Conservation (phyloP, 805 yeast species). For the Teunomyces funiuensis region DNA sequence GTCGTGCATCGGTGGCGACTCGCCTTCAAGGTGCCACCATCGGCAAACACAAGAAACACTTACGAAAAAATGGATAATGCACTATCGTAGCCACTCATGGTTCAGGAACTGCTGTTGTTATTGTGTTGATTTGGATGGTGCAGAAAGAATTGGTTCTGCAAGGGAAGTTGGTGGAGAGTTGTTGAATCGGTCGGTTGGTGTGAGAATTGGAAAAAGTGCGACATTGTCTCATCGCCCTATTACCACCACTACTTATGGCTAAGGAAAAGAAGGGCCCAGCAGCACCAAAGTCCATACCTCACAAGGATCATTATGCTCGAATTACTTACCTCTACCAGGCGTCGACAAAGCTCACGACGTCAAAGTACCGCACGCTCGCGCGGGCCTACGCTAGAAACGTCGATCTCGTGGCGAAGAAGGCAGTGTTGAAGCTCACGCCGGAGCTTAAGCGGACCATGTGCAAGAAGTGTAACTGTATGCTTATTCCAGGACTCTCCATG, state of each 20-base stretch:
- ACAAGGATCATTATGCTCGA: constrained; percentile 60
- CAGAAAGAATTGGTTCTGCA: not conserved
- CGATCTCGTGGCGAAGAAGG: constrained; percentile 63
- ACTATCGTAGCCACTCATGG: constrained; percentile 98
- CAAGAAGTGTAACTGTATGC: constrained; percentile 57
- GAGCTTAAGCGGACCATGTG: constrained; percentile 66
- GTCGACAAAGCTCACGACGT: constrained; percentile 40
- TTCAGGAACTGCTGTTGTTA: constrained; percentile 1
- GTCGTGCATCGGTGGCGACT: constrained; percentile 5
- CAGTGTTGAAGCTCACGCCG: constrained; percentile 65
- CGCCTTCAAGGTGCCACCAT: not conserved
- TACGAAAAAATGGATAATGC: constrained; percentile 96
- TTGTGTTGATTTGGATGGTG: not conserved
- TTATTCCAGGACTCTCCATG: constrained; percentile 50
- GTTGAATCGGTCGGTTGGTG: not conserved
- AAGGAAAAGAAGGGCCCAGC: constrained; percentile 10
- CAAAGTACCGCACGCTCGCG: constrained; percentile 44
- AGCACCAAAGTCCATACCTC: constrained; percentile 44
- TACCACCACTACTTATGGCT: not conserved
- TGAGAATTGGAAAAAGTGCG: constrained; percentile 2
- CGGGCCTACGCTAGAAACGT: constrained; percentile 55
- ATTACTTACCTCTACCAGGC: constrained; percentile 60
- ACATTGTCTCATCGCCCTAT: constrained; percentile 2
- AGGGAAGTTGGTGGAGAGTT: not conserved
- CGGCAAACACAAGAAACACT: constrained; percentile 28